Percentiles rank a stretch among this genome's conserved stretches.
Conservation (phyloP, 257 asterid genomes). For the Eustoma russellianum region DNA sequence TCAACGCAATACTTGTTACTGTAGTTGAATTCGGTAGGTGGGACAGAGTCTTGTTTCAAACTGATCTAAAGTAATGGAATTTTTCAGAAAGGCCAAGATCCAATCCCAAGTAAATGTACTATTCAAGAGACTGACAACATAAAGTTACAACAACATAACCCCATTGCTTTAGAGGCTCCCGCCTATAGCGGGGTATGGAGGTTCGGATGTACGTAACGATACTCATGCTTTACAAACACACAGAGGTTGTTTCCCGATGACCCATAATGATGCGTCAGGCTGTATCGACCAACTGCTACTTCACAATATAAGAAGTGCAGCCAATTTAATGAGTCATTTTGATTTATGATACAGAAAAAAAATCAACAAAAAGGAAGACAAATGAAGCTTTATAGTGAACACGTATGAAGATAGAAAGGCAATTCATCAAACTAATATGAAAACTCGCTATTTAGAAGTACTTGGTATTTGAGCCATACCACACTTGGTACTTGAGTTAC, state of each 20-base stretch:
- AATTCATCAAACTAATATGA: not conserved
- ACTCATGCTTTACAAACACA: no score
- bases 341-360: not conserved
- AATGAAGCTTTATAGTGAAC: not conserved
- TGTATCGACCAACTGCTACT: no score
- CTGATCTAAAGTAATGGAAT: slow-evolving; percentile 31
- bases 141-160: slow-evolving; percentile 1
- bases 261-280: no score
- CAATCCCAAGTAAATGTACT: slow-evolving; percentile 1
- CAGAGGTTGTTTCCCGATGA: no score
- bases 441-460: not conserved
- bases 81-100: slow-evolving; percentile 5
- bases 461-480: slow-evolving; percentile 32
- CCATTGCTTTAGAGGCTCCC: not conserved
- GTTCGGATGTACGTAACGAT: no score
- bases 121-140: no score
- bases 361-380: not conserved
- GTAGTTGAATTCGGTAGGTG: slow-evolving; percentile 54
- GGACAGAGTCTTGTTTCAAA: slow-evolving; percentile 19
- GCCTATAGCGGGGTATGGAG: no score
- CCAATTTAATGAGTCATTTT: not conserved
- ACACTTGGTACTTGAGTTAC: slow-evolving; percentile 33
- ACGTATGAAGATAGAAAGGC: not conserved
- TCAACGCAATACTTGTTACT: slow-evolving; percentile 88
- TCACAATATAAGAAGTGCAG: no score